Evolutionary conservation across 2,329 filamentous ascomycete genomes (phyloP).

Genomic region (Neonectria ditissima): DNA sequence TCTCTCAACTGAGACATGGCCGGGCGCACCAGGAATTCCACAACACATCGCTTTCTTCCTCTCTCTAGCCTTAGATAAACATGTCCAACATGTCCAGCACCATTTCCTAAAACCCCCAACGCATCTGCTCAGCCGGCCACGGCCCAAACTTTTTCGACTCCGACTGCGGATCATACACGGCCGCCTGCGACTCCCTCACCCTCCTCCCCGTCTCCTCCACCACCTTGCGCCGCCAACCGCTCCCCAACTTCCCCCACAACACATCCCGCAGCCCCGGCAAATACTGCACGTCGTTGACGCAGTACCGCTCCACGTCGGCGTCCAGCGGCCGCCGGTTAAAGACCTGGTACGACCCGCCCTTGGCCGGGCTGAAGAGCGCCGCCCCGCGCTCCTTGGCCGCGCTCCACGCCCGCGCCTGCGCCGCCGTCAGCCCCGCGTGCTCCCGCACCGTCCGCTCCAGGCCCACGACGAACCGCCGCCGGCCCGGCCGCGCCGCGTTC

Average conservation of each 20-base stretch:
- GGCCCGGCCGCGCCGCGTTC: slow-evolving; percentile 44
- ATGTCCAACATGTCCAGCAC: too few species aligned
- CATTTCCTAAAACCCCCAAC: neutral
- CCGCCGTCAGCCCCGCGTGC: slow-evolving; percentile 6
- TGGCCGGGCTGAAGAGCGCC: slow-evolving; percentile 54
- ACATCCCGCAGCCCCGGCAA: slow-evolving; percentile 52
- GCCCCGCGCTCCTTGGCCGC: slow-evolving; percentile 51
- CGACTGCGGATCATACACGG: slow-evolving; percentile 33
- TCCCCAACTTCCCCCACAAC: slow-evolving; percentile 41
- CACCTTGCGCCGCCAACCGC: slow-evolving; percentile 39
- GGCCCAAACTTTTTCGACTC: slow-evolving; percentile 8
- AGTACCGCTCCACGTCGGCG: slow-evolving; percentile 56
- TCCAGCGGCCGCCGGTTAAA: slow-evolving; percentile 61
- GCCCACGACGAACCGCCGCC: slow-evolving; percentile 6
- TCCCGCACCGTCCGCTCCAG: slow-evolving; percentile 13
- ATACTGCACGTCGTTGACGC: slow-evolving; percentile 57
- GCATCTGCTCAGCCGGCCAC: neutral
- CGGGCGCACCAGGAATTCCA: neutral
- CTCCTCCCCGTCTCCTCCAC: slow-evolving; percentile 42
- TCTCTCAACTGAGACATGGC: neutral
- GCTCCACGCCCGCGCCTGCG: slow-evolving; percentile 43
- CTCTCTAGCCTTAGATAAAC: too few species aligned
- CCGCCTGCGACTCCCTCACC: slow-evolving; percentile 46
- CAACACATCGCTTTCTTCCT: neutral
- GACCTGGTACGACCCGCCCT: slow-evolving; percentile 58